Conservation (phyloP, 352 stramenopile species). For the Phytophthora litchii region DNA sequence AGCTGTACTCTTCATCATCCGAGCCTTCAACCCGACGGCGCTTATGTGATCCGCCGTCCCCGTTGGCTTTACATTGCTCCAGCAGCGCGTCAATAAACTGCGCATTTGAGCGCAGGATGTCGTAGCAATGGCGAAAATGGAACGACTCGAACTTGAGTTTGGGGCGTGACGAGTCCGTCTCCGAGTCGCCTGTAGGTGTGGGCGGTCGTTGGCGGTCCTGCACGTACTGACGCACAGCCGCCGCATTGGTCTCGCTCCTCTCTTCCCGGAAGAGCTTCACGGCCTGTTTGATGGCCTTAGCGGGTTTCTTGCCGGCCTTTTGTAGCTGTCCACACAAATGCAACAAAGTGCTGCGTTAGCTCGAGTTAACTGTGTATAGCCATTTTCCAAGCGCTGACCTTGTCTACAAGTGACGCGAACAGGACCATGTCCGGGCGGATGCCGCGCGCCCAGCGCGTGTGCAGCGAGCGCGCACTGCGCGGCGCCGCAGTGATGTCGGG, state of each 20-base stretch:
- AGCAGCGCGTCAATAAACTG: conserved; percentile 28
- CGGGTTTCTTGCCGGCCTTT: conserved; percentile 22
- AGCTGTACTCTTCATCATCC: conserved; percentile 25
- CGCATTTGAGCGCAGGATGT: conserved; percentile 24
- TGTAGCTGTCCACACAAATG: conserved; percentile 20
- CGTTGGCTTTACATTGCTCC: conserved; percentile 4
- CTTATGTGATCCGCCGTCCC: conserved; percentile 14
- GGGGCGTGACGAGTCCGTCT: conserved; percentile 18
- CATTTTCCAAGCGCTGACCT: conserved; percentile 2
- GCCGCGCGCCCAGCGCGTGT: conserved; percentile 35
- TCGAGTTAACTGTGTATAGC: no score
- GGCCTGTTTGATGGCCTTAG: conserved; percentile 26
- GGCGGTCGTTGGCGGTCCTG: conserved; percentile 22
- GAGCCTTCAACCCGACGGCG: conserved; percentile 14
- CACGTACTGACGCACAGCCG: conserved; percentile 29
- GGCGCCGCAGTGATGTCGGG: conserved; percentile 12
- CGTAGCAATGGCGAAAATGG: conserved; percentile 43
- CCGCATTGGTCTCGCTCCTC: conserved; percentile 28
- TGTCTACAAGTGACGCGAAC: conserved; percentile 33
- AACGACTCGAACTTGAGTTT: conserved; percentile 43
- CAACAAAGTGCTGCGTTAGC: conserved; percentile 1
- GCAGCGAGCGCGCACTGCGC: conserved; percentile 34
- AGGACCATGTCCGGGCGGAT: conserved; percentile 37
- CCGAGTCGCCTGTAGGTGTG: conserved; percentile 12
- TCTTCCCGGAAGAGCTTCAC: conserved; percentile 29